phyloP scores from a whole-genome alignment of 805 yeast species.

The Barnettozyma vustinii region DNA sequence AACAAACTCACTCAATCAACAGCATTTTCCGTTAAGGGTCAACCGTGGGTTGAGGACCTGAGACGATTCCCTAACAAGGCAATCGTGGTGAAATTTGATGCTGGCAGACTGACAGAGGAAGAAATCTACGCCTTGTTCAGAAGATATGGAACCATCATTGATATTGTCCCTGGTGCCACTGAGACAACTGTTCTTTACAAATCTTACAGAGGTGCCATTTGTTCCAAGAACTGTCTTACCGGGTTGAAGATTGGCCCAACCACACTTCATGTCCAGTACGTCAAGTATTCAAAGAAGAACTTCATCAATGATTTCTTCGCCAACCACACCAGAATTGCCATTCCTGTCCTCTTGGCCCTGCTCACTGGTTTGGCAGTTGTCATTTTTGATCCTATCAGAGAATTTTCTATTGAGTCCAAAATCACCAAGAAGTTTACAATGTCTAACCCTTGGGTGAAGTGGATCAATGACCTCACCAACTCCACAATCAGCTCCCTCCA shows the following conservation, averaged over 20 bases:
- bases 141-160: slow-evolving; percentile 79
- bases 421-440: slow-evolving; percentile 56
- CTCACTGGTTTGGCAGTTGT: slow-evolving; percentile 77
- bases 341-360: slow-evolving; percentile 75
- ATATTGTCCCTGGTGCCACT: slow-evolving; percentile 55
- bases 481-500: slow-evolving; percentile 32
- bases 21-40: slow-evolving; percentile 76
- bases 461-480: slow-evolving; percentile 28
- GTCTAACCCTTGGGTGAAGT: slow-evolving; percentile 33
- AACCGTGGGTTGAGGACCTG: slow-evolving; percentile 95
- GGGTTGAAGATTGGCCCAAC: slow-evolving; percentile 65
- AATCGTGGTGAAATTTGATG: slow-evolving; percentile 68
- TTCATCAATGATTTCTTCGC: slow-evolving; percentile 51
- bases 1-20: slow-evolving; percentile 45
- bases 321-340: slow-evolving; percentile 75
- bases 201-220: slow-evolving; percentile 59
- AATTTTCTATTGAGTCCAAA: slow-evolving; percentile 68
- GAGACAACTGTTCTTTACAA: slow-evolving; percentile 50
- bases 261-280: slow-evolving; percentile 69
- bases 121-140: slow-evolving; percentile 75
- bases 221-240: slow-evolving; percentile 88
- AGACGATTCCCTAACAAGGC: slow-evolving; percentile 64
- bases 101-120: slow-evolving; percentile 73
- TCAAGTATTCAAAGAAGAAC: slow-evolving; percentile 48
- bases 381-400: slow-evolving; percentile 90